phyloP scores from a whole-genome alignment of 2,329 filamentous ascomycete genomes.

The Penicillium brasilianum region DNA sequence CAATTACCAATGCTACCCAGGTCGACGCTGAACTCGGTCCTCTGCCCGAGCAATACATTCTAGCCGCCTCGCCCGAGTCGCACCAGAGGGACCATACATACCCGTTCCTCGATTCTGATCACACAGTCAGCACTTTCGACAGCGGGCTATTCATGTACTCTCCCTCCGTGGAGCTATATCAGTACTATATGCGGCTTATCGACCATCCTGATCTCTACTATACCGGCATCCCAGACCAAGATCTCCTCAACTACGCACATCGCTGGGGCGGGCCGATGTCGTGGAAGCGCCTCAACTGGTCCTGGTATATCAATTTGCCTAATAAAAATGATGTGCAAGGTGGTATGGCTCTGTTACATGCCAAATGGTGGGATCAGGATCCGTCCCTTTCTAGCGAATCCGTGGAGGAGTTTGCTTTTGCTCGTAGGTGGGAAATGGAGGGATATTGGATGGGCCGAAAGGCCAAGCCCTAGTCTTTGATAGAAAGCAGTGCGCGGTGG shows the following conservation, averaged over 20 bases:
- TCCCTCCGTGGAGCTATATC: conserved; percentile 46
- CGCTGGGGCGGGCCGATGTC: conserved; percentile 49
- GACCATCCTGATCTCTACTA: conserved; percentile 44
- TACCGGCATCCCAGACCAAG: conserved; percentile 49
- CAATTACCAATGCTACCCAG: not conserved
- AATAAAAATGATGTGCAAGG: conserved; percentile 12
- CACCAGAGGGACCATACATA: conserved; percentile 8
- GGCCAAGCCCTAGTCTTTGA: not conserved
- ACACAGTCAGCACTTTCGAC: conserved; percentile 12
- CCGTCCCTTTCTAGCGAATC: not conserved
- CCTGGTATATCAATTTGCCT: conserved; percentile 39
- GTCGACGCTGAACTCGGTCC: not conserved
- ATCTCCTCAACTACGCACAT: conserved; percentile 53
- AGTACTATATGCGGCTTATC: conserved; percentile 47
- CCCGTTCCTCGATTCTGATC: conserved; percentile 4
- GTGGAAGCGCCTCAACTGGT: conserved; percentile 46
- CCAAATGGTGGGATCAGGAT: conserved; percentile 12
- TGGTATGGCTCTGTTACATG: conserved; percentile 12
- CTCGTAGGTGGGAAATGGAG: conserved; percentile 18
- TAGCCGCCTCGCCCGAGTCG: conserved; percentile 18
- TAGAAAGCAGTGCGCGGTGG: not conserved
- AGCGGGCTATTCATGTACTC: conserved; percentile 48
- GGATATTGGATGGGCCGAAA: conserved; percentile 15
- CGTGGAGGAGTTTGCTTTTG: conserved; percentile 5
- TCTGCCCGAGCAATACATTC: conserved; percentile 16